Evolutionary conservation across 1,284 basidiomycete genomes (phyloP).

Genomic region (Cryptococcus jaspeensis): DNA sequence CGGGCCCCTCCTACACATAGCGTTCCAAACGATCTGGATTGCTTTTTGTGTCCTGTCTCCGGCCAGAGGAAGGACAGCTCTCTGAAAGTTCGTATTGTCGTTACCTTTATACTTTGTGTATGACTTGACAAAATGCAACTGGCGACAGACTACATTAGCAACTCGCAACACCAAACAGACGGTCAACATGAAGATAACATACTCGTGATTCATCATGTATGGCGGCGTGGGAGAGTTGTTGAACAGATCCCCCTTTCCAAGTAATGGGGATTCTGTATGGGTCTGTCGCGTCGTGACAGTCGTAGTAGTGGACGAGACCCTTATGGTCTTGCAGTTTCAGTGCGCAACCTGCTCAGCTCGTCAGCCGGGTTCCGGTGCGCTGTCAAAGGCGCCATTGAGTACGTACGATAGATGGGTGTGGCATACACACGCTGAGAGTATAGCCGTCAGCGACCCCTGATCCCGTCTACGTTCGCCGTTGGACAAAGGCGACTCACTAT

Average conservation of each 20-base stretch:
- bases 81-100: too few species aligned
- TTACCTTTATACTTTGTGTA: too few species aligned
- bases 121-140: too few species aligned
- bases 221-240: neutral
- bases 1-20: slow-evolving; percentile 17
- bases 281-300: neutral
- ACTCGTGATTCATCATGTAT: neutral
- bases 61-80: too few species aligned
- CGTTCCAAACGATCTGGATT: slow-evolving; percentile 2
- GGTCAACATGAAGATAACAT: too few species aligned
- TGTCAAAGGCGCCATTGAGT: too few species aligned
- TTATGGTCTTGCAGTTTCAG: neutral
- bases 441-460: too few species aligned
- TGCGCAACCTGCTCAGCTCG: too few species aligned
- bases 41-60: neutral
- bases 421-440: neutral
- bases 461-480: too few species aligned
- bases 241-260: neutral
- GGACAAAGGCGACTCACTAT: slow-evolving; percentile 2
- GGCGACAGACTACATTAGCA: neutral
- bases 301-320: neutral
- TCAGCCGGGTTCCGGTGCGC: too few species aligned
- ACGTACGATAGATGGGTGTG: neutral
- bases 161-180: too few species aligned
- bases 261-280: neutral